Base-by-base conservation (phyloP, 139 green algal genomes). In the Coelastrella sp. region DNA sequence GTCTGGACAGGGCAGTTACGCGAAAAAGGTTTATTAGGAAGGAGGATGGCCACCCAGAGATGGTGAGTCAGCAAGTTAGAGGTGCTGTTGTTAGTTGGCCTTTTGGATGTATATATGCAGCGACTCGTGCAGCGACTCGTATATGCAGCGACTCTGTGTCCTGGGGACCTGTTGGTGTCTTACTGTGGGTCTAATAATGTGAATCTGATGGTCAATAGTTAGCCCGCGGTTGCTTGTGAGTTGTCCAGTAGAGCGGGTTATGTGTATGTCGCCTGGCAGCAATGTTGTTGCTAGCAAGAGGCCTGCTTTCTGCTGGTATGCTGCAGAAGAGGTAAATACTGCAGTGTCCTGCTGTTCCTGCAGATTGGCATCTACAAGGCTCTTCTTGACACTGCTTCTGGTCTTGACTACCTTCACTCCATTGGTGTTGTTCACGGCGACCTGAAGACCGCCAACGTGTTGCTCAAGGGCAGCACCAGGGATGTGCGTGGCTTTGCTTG, bases 401-500 rank as follows among this genome's bases (percentile, higher is more conserved):
- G 91, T 7, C 84, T 94, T 88, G 86, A 87, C 54, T 90, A 94
- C 92, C 90, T 94, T 64, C 92, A 94, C 80, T 86, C 78, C 16
- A 85, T 91, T 20, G 92, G 90, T 74, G 92, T 94, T 66, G 86
- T 94, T 56, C 92, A 94, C 66, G 88, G 86, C 56, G 92, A 94
- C 82, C 92, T 94, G 66, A 94, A 94, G 85, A 83, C 60, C 10
- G 86, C 90, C 3, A 98, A 98, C 80, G 96, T 97, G 86, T 88
- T 97, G 94, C 91, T 96, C 19, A 96, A 95, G 66, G 86, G 87
- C n/a, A 85, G 73, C 73, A 83, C 61, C 11, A 77, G 81, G 5
- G 94, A 96, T 81, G 81, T 92, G 16, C 90, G 95, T 5, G 95
- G 95, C 74, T 97, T 95, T 73, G 89, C 91, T 73, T 95, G 91